Evolutionary conservation across 805 yeast species (phyloP), one percentile per base, ranked within the genome.

Genomic region (Candida taoyuanica): DNA sequence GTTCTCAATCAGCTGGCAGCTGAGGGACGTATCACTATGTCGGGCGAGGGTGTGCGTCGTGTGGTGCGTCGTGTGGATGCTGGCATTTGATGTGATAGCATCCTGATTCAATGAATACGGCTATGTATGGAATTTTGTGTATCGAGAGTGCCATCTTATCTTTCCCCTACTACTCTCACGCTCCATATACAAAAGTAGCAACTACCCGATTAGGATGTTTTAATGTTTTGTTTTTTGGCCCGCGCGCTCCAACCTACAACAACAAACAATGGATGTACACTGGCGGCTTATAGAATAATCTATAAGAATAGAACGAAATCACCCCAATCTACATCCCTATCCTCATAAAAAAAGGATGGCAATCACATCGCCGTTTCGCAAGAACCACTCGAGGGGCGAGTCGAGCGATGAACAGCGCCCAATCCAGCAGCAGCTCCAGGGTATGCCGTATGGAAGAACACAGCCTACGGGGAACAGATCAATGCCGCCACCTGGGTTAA

Each of bases 31-130:
- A 61, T 87, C 19, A 68, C 73, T 7, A 78, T 84, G 29, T 65
- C 75, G 26, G 95, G 95, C 14, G 87, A 81, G 42, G 82, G 85
- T 36, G 75, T 73, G 42, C 70, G 85, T 53, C 72, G 89, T 58
- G 72, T 77, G 17, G 71, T 85, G 27, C 44, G 43, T 23, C 40
- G 32, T 19, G 11, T 17, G 13, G 45, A 37, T 7, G 16, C 20
- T 14, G 28, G n/a, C n/a, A n/a, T n/a, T n/a, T n/a, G n/a, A n/a
- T n/a, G n/a, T n/a, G n/a, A n/a, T n/a, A n/a, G n/a, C n/a, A n/a
- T n/a, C n/a, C n/a, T n/a, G n/a, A n/a, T n/a, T n/a, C n/a, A n/a
- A n/a, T n/a, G n/a, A n/a, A n/a, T n/a, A n/a, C n/a, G n/a, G n/a
- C n/a, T n/a, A n/a, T n/a, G n/a, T n/a, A n/a, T n/a, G n/a, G n/a